A percentile compares a stretch with the other conserved stretches of the same genome.
Conservation (phyloP, 805 yeast genomes). For the Millerozyma miso region DNA sequence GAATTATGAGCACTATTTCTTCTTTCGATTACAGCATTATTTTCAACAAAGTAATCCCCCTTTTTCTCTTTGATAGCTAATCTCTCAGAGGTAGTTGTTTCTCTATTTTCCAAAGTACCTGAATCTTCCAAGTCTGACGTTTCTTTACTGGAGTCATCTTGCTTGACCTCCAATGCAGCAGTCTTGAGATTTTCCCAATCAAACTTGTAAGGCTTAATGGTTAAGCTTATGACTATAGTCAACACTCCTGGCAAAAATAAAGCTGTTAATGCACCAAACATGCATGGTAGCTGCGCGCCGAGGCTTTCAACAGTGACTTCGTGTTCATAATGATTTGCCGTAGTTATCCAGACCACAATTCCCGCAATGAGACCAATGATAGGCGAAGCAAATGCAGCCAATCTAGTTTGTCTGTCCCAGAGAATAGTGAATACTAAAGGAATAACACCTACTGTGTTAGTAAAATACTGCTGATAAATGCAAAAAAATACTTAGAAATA, state of each 20-base stretch:
- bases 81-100: background rate
- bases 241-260: slow-evolving; percentile 28
- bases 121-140: background rate
- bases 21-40: background rate
- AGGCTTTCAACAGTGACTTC: slow-evolving; percentile 20
- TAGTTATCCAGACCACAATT: slow-evolving; percentile 26
- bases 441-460: slow-evolving; percentile 20
- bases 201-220: slow-evolving; percentile 21
- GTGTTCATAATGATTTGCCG: slow-evolving; percentile 25
- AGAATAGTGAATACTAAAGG: slow-evolving; percentile 31
- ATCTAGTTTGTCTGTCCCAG: slow-evolving; percentile 26
- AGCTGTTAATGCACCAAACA: slow-evolving; percentile 31
- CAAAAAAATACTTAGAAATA: background rate
- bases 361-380: slow-evolving; percentile 26
- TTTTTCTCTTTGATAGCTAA: background rate
- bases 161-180: slow-evolving; percentile 11
- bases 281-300: slow-evolving; percentile 30
- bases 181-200: slow-evolving; percentile 25
- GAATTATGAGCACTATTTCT: background rate
- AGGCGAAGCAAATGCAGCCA: slow-evolving; percentile 29
- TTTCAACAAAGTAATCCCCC: background rate
- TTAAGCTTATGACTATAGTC: slow-evolving; percentile 22
- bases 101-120: background rate
- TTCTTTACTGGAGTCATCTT: background rate
- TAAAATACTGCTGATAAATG: background rate